Conservation (phyloP, 805 yeast species). For the Ogataea henricii region DNA sequence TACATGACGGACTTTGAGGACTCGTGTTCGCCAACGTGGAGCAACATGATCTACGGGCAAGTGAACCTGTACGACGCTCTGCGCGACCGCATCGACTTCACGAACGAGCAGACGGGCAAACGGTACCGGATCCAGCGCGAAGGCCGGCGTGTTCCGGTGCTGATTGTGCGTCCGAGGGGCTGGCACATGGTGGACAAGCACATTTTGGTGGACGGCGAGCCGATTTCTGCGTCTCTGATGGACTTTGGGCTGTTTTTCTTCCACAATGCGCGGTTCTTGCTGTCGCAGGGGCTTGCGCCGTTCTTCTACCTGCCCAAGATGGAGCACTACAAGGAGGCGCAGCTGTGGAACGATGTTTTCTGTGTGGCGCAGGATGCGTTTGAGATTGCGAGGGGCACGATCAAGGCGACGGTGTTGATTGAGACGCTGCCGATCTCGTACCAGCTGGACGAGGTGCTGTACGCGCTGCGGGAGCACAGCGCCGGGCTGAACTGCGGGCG, state of each 20-base stretch:
- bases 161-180: conserved; percentile 86
- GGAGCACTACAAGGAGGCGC: conserved; percentile 85
- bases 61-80: conserved; percentile 76
- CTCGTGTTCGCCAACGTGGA: conserved; percentile 84
- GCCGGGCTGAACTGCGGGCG: conserved; percentile 86
- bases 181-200: conserved; percentile 84
- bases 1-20: conserved; percentile 89
- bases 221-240: conserved; percentile 73
- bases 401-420: conserved; percentile 78
- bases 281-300: conserved; percentile 72
- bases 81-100: conserved; percentile 63
- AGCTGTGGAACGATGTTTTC: conserved; percentile 81
- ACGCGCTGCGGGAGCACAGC: conserved; percentile 73
- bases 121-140: conserved; percentile 42
- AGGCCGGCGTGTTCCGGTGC: conserved; percentile 66
- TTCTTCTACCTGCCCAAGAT: conserved; percentile 82
- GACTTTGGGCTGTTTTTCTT: conserved; percentile 79
- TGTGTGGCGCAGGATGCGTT: conserved; percentile 73
- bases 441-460: conserved; percentile 84
- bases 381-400: conserved; percentile 70
- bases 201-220: conserved; percentile 69
- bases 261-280: conserved; percentile 67
- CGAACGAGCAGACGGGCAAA: conserved; percentile 39
- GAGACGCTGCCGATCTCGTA: conserved; percentile 85
- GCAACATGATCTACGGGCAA: conserved; percentile 77